These are phyloP conservation scores for Tetrapisispora nanseiensis DNA, from an alignment of 805 yeast species.

Conservation along the genomic window DNA sequence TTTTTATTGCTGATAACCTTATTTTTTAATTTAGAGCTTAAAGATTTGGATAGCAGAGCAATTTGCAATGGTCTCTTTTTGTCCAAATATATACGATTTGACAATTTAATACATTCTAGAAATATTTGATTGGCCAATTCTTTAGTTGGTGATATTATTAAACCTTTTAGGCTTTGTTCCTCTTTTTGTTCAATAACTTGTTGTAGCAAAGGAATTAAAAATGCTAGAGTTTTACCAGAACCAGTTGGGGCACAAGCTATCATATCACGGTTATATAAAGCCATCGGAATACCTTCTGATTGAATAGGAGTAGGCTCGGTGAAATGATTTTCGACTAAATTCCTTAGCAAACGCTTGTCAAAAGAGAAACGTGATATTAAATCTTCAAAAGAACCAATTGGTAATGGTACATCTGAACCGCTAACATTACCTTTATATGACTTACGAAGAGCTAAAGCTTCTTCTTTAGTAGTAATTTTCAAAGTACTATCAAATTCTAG, in stretches of 20 bases:
- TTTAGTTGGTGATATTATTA: conserved; percentile 87
- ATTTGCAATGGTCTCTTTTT: conserved; percentile 42
- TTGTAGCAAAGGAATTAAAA: conserved; percentile 64
- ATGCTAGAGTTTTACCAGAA: conserved; percentile 93
- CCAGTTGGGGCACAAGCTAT: conserved; percentile 98
- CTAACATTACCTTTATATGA: conserved; percentile 56
- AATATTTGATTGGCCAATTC: conserved; percentile 85
- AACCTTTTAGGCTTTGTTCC: conserved; percentile 49
- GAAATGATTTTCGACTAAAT: conserved; percentile 60
- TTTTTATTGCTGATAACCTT: conserved; percentile 49
- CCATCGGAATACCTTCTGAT: conserved; percentile 75
- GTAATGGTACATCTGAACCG: conserved; percentile 83
- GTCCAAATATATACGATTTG: conserved; percentile 34
- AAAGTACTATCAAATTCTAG: conserved; percentile 17
- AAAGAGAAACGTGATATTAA: conserved; percentile 58
- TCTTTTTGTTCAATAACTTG: conserved; percentile 26
- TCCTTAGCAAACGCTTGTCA: conserved; percentile 42
- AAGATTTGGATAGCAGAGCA: conserved; percentile 60
- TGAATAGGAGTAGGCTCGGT: conserved; percentile 89
- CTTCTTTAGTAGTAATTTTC: conserved; percentile 42
- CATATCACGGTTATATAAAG: conserved; percentile 61
- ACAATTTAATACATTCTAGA: conserved; percentile 52
- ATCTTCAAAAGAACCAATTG: conserved; percentile 84
- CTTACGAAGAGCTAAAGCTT: conserved; percentile 54
- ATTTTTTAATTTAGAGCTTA: conserved; percentile 57